A percentile compares a stretch with the other conserved stretches of the same genome.
Conservation (phyloP, 139 green algal species). For the Desmodesmus armatus region DNA sequence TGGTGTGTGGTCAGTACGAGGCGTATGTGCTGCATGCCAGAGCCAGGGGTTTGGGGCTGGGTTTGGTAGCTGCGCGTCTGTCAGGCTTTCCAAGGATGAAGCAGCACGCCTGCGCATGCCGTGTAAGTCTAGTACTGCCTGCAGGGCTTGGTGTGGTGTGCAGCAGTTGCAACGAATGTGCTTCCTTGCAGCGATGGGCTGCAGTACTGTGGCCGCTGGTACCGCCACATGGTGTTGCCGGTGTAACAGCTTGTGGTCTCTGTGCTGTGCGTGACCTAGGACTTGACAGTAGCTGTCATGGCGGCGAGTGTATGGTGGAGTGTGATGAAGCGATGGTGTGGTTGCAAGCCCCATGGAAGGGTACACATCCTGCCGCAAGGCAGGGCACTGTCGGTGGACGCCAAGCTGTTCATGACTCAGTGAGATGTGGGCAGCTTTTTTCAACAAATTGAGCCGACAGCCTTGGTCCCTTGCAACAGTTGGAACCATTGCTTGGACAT, state of each 20-base stretch:
- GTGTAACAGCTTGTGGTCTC: background rate
- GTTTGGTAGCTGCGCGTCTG: background rate
- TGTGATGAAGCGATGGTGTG: too few relatives aligned
- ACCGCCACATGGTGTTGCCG: background rate
- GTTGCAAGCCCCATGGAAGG: too few relatives aligned
- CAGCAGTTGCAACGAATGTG: background rate
- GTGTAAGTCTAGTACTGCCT: background rate
- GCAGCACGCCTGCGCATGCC: background rate
- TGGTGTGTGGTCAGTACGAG: background rate
- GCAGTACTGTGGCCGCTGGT: too few relatives aligned
- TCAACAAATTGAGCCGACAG: background rate
- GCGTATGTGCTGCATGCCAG: background rate
- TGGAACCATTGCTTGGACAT: too few relatives aligned
- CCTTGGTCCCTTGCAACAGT: too few relatives aligned
- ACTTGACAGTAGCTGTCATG: background rate
- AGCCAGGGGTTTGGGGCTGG: background rate
- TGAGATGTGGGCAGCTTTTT: background rate
- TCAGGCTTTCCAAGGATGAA: background rate
- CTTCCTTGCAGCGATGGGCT: background rate
- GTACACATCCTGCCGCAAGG: too few relatives aligned
- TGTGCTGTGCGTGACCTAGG: background rate
- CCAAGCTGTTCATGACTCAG: background rate
- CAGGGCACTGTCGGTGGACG: too few relatives aligned
- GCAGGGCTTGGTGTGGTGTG: background rate
- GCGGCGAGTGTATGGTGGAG: background rate